Evolutionary conservation across 768 basidiomycete genomes (phyloP).

Genomic region (Rhodosporidiobolus odoratus): DNA sequence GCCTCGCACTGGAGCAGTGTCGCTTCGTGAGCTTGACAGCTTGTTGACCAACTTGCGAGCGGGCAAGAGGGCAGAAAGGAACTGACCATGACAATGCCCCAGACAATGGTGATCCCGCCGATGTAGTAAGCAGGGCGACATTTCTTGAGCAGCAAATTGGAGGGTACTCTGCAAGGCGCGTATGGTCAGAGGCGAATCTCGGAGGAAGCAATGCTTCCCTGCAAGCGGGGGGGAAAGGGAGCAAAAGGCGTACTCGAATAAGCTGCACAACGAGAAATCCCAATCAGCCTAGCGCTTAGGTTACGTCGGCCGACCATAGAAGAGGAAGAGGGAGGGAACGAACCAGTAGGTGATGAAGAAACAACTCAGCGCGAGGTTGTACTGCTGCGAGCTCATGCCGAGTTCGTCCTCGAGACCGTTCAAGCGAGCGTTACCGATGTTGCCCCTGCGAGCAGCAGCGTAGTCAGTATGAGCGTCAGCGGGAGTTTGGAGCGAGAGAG

Average conservation of each 20-base stretch:
- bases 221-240: too few species aligned
- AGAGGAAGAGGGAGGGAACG: neutral
- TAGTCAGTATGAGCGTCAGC: too few species aligned
- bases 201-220: too few species aligned
- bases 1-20: too few species aligned
- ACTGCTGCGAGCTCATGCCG: conserved; percentile 34
- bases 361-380: conserved; percentile 23
- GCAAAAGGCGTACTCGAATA: too few species aligned
- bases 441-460: conserved; percentile 1
- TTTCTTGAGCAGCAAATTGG: conserved; percentile 38
- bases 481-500: neutral
- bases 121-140: conserved; percentile 29
- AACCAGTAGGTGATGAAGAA: conserved; percentile 19
- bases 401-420: conserved; percentile 38
- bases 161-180: conserved; percentile 36
- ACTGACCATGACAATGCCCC: conserved; percentile 25
- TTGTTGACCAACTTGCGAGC: too few species aligned
- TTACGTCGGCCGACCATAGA: neutral
- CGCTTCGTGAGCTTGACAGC: too few species aligned
- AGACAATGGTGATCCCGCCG: conserved; percentile 16
- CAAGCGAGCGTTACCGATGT: conserved; percentile 33
- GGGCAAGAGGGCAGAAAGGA: neutral
- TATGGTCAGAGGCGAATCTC: too few species aligned
- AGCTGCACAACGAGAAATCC: too few species aligned
- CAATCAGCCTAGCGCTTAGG: too few species aligned